These are phyloP conservation scores for Polytrichum formosum DNA, from an alignment of 225 moss, liverwort and hornwort species.

Conservation along the genomic window DNA sequence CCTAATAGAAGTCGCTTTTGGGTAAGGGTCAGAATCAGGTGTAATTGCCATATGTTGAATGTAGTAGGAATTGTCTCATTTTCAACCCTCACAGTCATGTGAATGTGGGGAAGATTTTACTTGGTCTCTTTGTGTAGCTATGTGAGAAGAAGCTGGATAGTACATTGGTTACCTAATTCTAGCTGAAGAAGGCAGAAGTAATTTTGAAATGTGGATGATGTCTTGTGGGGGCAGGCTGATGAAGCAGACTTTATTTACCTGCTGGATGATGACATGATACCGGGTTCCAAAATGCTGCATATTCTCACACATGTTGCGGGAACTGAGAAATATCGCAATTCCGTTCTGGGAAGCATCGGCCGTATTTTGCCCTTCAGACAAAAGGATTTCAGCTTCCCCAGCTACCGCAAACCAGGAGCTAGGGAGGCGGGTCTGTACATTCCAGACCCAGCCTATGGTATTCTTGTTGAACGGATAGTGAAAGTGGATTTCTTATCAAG, in stretches of 20 bases:
- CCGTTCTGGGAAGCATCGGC: slow-evolving; percentile 92
- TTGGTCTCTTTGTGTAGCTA: neutral
- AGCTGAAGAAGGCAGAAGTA: too few relatives aligned
- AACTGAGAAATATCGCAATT: slow-evolving; percentile 76
- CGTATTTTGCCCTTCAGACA: slow-evolving; percentile 89
- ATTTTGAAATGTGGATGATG: too few relatives aligned
- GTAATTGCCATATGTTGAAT: too few relatives aligned
- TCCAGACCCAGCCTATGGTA: slow-evolving; percentile 90
- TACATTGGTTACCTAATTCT: too few relatives aligned
- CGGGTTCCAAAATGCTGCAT: slow-evolving; percentile 73
- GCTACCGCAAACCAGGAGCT: slow-evolving; percentile 79
- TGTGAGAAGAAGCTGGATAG: too few relatives aligned
- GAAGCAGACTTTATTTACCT: slow-evolving; percentile 82
- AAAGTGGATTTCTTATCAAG: slow-evolving; percentile 96
- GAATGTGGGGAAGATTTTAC: neutral
- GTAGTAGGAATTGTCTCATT: too few relatives aligned
- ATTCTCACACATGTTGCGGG: slow-evolving; percentile 79
- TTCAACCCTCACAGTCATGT: neutral
- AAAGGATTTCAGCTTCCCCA: slow-evolving; percentile 90
- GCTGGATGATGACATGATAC: slow-evolving; percentile 97
- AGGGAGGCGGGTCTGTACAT: slow-evolving; percentile 85
- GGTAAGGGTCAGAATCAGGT: too few relatives aligned
- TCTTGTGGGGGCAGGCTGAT: slow-evolving; percentile 26
- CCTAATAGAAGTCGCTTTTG: too few relatives aligned
- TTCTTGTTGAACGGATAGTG: slow-evolving; percentile 70